A percentile compares a stretch with the other conserved stretches of the same genome.
phyloP scores from a whole-genome alignment of 192 early-diverging fungal genomes.

The Entomortierella parvispora region DNA sequence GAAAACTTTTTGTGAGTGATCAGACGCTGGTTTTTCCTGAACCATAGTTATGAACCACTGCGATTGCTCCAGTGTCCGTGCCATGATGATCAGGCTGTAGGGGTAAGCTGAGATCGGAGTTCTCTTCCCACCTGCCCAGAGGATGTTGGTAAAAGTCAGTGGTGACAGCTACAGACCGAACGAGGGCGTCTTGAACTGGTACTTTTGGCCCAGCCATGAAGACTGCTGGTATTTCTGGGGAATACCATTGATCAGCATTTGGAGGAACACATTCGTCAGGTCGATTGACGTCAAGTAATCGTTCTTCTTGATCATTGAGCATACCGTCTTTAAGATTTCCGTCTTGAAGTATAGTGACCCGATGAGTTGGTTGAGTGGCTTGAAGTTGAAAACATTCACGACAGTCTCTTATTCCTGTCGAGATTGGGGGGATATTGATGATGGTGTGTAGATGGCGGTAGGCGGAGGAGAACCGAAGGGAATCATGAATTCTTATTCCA shows the following conservation, averaged over 20 bases:
- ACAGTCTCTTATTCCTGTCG: too few relatives aligned
- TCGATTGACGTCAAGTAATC: conserved; percentile 47
- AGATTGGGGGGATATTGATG: not conserved
- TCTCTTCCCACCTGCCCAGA: conserved; percentile 7
- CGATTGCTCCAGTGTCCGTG: too few relatives aligned
- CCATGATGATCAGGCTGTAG: conserved; percentile 25
- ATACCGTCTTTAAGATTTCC: conserved; percentile 4
- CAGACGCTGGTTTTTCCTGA: not conserved
- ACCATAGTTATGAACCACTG: not conserved
- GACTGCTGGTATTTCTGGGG: conserved; percentile 44
- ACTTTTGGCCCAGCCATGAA: conserved; percentile 21
- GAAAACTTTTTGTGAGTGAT: not conserved
- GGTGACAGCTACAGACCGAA: conserved; percentile 33
- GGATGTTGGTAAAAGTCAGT: conserved; percentile 44
- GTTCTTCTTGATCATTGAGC: conserved; percentile 11
- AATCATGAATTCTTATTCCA: conserved; percentile 8
- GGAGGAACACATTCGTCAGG: conserved; percentile 52
- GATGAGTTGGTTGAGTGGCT: conserved; percentile 1
- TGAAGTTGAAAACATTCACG: not conserved
- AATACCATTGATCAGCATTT: conserved; percentile 27
- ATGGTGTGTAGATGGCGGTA: not conserved
- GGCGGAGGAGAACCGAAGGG: conserved; percentile 6
- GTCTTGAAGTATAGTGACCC: not conserved
- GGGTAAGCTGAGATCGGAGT: conserved; percentile 31
- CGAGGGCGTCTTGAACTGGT: conserved; percentile 17